Evolutionary conservation across 2,329 filamentous ascomycete genomes (phyloP).

Genomic region (Ciborinia camelliae): DNA sequence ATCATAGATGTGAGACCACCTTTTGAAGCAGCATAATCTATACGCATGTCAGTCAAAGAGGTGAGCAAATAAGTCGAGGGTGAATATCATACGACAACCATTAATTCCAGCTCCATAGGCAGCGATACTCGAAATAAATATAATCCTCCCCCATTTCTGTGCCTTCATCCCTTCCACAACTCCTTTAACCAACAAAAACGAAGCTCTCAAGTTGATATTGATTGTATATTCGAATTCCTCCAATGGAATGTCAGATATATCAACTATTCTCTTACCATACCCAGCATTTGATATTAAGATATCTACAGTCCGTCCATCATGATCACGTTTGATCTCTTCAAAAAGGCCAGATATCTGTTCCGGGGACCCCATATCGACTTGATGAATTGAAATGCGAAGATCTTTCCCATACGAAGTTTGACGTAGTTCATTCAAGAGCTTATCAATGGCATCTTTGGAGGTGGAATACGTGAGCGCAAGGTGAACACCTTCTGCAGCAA

Average conservation of each 20-base stretch:
- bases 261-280: slow-evolving; percentile 56
- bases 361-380: slow-evolving; percentile 54
- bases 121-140: slow-evolving; percentile 31
- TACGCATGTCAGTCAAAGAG: neutral
- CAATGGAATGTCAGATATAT: slow-evolving; percentile 33
- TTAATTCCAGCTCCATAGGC: slow-evolving; percentile 31
- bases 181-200: slow-evolving; percentile 32
- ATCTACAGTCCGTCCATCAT: slow-evolving; percentile 49
- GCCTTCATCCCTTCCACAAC: slow-evolving; percentile 39
- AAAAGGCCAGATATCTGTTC: slow-evolving; percentile 54
- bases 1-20: slow-evolving; percentile 46
- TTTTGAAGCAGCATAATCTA: slow-evolving; percentile 40
- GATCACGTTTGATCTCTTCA: slow-evolving; percentile 49
- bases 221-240: slow-evolving; percentile 34
- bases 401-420: slow-evolving; percentile 38
- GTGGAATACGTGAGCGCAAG: slow-evolving; percentile 59
- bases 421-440: slow-evolving; percentile 38
- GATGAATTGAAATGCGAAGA: slow-evolving; percentile 50
- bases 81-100: slow-evolving; percentile 29
- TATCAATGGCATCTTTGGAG: slow-evolving; percentile 43
- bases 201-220: slow-evolving; percentile 31
- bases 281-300: slow-evolving; percentile 67
- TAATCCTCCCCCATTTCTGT: slow-evolving; percentile 39
- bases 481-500: slow-evolving; percentile 50
- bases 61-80: neutral